Evolutionary conservation across 352 stramenopile genomes (phyloP), one percentile per base, ranked within the genome.

Genomic region (Globisporangium irregulare): DNA sequence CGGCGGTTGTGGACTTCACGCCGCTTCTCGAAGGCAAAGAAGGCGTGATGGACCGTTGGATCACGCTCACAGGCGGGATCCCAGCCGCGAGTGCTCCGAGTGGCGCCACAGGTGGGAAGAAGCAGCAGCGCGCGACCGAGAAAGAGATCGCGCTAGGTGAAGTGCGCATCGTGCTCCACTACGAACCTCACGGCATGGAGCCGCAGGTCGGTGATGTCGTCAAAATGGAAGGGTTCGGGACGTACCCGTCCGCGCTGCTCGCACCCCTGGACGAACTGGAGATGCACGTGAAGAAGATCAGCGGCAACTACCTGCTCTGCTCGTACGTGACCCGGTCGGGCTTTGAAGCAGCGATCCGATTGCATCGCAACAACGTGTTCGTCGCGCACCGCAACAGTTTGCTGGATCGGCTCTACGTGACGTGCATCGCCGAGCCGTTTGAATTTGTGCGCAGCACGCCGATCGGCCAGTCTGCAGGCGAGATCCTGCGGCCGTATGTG

Each of bases 301-400:
- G 84, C 54, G 86, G 86, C 56, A 91, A 77, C 66, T 92, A 88
- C 58, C 36, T 94, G 66, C 75, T 92, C n/a, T 92, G 86, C 64
- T 78, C 70, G 51, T 92, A 94, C 69, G 69, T 73, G 55, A 92
- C 84, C 53, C 80, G 76, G 56, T 89, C 82, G 43, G 81, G 82
- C 43, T 94, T 90, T 60, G 76, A 90, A 53, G 86, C 70, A 9
- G 58, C 70, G 27, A 59, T 94, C 48, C 84, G 84, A 4, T 72
- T 92, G 64, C 86, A 94, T 63, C 84, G 86, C 58, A 92, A 94
- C 71, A 88, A 79, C 29, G 84, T 94, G 15, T 94, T 92, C 65
- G 86, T 94, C 43, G 73, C 76, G 55, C 84, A 94, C 60, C 84
- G 86, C 48, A 81, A 80, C 59, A 94, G 83, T 66, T 59, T 92